Percentiles rank a stretch among this genome's conserved stretches.
phyloP scores from a whole-genome alignment of 768 basidiomycete species.

The Lepiota brunneoincarnata region DNA sequence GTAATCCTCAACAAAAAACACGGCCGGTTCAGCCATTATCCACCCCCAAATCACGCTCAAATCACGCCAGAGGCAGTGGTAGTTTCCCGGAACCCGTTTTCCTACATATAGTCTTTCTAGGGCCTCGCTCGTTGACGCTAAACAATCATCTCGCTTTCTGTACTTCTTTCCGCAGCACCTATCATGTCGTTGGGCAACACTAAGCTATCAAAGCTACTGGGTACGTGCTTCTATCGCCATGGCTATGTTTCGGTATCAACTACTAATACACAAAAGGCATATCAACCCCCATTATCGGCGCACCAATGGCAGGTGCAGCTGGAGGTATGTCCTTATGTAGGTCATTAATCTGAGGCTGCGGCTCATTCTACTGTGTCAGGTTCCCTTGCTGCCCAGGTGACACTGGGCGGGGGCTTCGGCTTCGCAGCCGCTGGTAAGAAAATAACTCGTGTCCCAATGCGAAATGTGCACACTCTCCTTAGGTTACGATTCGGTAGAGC shows the following conservation, averaged over 20 bases:
- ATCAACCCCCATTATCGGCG: constrained; percentile 56
- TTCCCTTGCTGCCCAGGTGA: constrained; percentile 55
- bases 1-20: no score
- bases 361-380: constrained; percentile 26
- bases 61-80: no score
- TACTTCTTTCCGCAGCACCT: background rate
- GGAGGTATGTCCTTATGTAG: constrained; percentile 39
- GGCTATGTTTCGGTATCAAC: background rate
- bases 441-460: constrained; percentile 2
- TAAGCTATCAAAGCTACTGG: constrained; percentile 6
- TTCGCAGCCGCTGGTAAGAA: constrained; percentile 62
- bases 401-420: constrained; percentile 71
- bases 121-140: background rate
- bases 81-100: no score
- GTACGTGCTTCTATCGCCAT: background rate
- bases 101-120: no score
- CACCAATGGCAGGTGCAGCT: constrained; percentile 71
- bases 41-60: no score
- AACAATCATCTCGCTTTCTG: background rate
- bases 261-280: constrained; percentile 35
- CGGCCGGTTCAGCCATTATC: no score
- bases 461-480: background rate
- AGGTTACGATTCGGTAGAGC: constrained; percentile 48
- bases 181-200: constrained; percentile 6
- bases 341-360: background rate